phyloP scores from a whole-genome alignment of 1,284 basidiomycete species.

The Tausonia pullulans region DNA sequence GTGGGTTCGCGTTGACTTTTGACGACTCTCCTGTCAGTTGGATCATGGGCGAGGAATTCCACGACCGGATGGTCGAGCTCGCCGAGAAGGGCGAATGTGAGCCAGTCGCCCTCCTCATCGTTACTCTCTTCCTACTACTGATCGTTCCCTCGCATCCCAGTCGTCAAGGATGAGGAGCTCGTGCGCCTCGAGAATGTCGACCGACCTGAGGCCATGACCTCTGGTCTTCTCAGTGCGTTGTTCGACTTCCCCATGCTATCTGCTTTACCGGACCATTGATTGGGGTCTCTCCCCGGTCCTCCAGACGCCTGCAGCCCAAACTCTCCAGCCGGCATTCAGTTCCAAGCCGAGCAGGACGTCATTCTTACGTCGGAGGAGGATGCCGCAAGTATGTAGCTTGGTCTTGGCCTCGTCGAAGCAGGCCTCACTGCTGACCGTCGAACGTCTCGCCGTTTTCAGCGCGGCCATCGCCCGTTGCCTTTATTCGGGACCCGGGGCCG shows the following conservation, averaged over 20 bases:
- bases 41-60: conserved; percentile 8
- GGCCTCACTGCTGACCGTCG: background rate
- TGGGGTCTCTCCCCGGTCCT: background rate
- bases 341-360: background rate
- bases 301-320: background rate
- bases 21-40: background rate
- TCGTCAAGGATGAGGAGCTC: background rate
- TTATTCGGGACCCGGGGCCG: background rate
- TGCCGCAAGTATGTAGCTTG: background rate
- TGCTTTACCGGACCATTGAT: background rate
- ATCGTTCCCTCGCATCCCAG: background rate
- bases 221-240: background rate
- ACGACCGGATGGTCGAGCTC: background rate
- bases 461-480: background rate
- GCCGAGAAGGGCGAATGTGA: background rate
- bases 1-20: too few species aligned
- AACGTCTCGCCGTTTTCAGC: background rate
- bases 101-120: background rate
- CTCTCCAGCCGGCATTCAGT: background rate
- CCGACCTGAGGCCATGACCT: background rate
- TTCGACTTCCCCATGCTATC: background rate
- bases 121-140: background rate
- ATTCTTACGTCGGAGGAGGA: background rate
- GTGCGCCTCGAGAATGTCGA: background rate
- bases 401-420: background rate